Percentiles rank a stretch among this genome's conserved stretches.
Conservation (phyloP, 2,329 filamentous ascomycete genomes). For the Trichoderma sp. region DNA sequence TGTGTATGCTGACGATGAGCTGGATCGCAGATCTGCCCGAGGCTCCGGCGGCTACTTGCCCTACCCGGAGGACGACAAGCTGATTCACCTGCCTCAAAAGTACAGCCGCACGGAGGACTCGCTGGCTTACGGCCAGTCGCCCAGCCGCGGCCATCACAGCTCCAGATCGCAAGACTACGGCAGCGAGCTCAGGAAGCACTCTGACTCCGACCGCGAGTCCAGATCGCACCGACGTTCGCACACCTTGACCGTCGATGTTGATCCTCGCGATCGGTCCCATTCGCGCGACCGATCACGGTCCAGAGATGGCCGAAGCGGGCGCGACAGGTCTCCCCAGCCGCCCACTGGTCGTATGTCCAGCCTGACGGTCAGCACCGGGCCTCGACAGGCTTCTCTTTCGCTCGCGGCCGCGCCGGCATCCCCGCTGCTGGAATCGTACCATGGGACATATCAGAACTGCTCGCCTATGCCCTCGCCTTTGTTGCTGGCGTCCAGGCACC, state of each 20-base stretch:
- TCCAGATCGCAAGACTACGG: conserved; percentile 16
- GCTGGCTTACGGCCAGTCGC: conserved; percentile 52
- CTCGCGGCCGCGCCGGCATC: conserved; percentile 69
- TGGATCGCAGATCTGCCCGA: conserved; percentile 40
- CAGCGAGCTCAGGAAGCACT: conserved; percentile 11
- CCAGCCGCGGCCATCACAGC: conserved; percentile 22
- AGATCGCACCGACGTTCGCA: conserved; percentile 33
- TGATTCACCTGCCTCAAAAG: conserved; percentile 20
- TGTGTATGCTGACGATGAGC: conserved; percentile 46
- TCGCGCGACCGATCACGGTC: conserved; percentile 39
- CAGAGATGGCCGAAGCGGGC: conserved; percentile 39
- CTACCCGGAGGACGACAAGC: conserved; percentile 38
- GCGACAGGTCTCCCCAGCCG: conserved; percentile 51
- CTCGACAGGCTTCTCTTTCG: conserved; percentile 43
- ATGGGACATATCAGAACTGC: conserved; percentile 89
- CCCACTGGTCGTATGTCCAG: conserved; percentile 54
- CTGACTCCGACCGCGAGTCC: conserved; percentile 22
- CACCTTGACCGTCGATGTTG: conserved; percentile 47
- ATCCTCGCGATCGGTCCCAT: conserved; percentile 39
- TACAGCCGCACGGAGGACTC: conserved; percentile 46
- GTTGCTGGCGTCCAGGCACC: conserved; percentile 51
- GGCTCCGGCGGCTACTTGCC: conserved; percentile 33
- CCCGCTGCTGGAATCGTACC: conserved; percentile 87
- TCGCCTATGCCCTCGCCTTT: conserved; percentile 92
- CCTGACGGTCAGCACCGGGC: conserved; percentile 52